Base-by-base conservation (phyloP, 345 rosid species). In the Salix exigua region DNA sequence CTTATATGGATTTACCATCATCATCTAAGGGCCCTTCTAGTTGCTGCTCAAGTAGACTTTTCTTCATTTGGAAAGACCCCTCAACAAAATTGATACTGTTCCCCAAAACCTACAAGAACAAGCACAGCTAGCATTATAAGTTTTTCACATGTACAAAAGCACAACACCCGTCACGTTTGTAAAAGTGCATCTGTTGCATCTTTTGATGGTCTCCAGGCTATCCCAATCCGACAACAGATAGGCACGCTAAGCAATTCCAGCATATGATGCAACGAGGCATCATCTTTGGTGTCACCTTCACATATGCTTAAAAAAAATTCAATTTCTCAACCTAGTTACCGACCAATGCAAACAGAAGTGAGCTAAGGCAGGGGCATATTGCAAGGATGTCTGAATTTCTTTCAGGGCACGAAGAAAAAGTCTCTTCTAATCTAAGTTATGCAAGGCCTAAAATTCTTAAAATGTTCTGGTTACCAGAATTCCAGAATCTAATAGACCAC, bases 31-130 rank as follows among this genome's bases (percentile, higher is more conserved):
- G 78, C 60, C 53, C 62, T 38, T 35, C 70, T 38, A 31, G 6
- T 40, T 26, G 44, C 18, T 30, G 66, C 25, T n/a, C n/a, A 0
- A 37, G 23, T 8, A 28, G 38, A 61, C 25, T 48, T 60, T 77
- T 78, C 25, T 77, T 82, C 50, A 35, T 19, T 51, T 80, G 79
- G 65, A 82, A 70, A 66, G 80, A 81, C n/a, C 72, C 85, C 64
- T 82, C 77, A 64, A 92, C 81, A 85, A 90, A 94, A 81, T 88
- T 88, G 65, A 94, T 77, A 82, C 76, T 86, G 28, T 71, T 81
- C 73, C 82, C 98, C 91, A 87, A 81, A 74, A 94, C 90, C 92
- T 94, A 84, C 37, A 82, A 73, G 61, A 71, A 50, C 50, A 1
- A 46, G 13, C 50, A 46, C 17, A 46, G 16, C 50, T 46, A 46